Evolutionary conservation across 352 stramenopile genomes (phyloP).

Genomic region (Phytophthora idaei): DNA sequence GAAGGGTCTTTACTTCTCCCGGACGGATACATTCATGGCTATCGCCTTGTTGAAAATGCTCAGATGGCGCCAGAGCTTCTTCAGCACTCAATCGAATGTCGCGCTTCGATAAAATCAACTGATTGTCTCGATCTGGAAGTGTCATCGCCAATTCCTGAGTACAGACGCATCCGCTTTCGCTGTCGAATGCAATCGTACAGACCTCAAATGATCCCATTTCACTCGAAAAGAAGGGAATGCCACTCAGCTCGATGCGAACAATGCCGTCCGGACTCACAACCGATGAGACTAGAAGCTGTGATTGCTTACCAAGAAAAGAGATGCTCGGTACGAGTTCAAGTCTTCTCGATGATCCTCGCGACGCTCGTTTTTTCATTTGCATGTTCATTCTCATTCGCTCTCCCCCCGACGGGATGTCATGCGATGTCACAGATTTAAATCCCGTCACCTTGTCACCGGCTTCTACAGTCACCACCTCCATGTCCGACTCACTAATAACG

Average conservation of each 20-base stretch:
- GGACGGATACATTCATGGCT: slow-evolving; percentile 36
- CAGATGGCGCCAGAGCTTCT: slow-evolving; percentile 24
- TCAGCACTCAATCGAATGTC: slow-evolving; percentile 39
- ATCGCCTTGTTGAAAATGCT: slow-evolving; percentile 51
- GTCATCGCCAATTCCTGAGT: slow-evolving; percentile 33
- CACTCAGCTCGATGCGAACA: slow-evolving; percentile 28
- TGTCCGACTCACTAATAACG: slow-evolving; percentile 49
- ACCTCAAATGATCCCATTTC: slow-evolving; percentile 42
- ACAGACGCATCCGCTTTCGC: slow-evolving; percentile 22
- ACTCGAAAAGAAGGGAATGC: slow-evolving; percentile 16
- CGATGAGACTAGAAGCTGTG: slow-evolving; percentile 26
- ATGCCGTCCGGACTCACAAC: slow-evolving; percentile 22
- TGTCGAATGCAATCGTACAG: slow-evolving; percentile 39
- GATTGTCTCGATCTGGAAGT: slow-evolving; percentile 8
- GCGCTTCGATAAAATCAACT: slow-evolving; percentile 21
- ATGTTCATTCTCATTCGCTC: neutral
- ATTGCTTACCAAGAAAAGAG: slow-evolving; percentile 35
- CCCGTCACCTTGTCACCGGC: slow-evolving; percentile 44
- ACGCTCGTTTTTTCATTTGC: neutral
- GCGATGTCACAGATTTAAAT: slow-evolving; percentile 21
- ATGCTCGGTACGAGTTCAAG: slow-evolving; percentile 27
- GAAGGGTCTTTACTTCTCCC: slow-evolving; percentile 32
- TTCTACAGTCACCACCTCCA: slow-evolving; percentile 51
- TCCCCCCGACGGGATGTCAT: slow-evolving; percentile 19
- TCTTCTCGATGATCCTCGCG: neutral